phyloP scores from a whole-genome alignment of 768 basidiomycete species.

The Chiua virens region DNA sequence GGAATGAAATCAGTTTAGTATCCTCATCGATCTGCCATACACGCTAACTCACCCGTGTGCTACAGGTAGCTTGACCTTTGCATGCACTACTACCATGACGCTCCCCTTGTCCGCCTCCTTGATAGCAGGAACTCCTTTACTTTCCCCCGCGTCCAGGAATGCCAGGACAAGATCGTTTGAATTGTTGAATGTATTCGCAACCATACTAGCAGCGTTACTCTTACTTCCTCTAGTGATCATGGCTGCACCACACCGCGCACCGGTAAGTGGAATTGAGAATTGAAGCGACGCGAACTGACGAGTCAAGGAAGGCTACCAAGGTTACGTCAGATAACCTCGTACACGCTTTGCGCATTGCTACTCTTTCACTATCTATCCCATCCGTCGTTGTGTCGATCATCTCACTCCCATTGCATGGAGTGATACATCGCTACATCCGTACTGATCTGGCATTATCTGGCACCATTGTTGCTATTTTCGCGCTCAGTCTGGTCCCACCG shows the following conservation, averaged over 20 bases:
- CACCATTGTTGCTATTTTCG: slow-evolving; percentile 41
- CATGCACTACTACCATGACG: slow-evolving; percentile 65
- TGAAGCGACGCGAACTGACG: slow-evolving; percentile 18
- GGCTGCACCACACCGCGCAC: slow-evolving; percentile 42
- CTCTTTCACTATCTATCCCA: slow-evolving; percentile 60
- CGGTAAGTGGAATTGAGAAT: slow-evolving; percentile 37
- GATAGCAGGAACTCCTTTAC: slow-evolving; percentile 34
- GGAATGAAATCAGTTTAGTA: slow-evolving; percentile 64
- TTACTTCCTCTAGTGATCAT: slow-evolving; percentile 61
- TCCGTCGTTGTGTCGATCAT: slow-evolving; percentile 57
- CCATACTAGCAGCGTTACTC: slow-evolving; percentile 47
- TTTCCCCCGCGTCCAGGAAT: slow-evolving; percentile 35
- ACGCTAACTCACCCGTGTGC: slow-evolving; percentile 2
- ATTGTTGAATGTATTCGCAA: slow-evolving; percentile 51
- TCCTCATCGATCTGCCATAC: background rate
- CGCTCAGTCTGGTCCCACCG: slow-evolving; percentile 47
- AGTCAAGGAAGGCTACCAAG: slow-evolving; percentile 4
- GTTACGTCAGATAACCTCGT: slow-evolving; percentile 6
- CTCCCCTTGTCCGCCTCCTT: slow-evolving; percentile 65
- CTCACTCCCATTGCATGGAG: slow-evolving; percentile 47
- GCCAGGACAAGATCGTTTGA: slow-evolving; percentile 57
- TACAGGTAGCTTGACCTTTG: slow-evolving; percentile 58
- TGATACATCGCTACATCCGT: slow-evolving; percentile 36
- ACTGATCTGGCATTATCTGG: slow-evolving; percentile 49
- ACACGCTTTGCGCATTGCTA: slow-evolving; percentile 45